Percentiles rank a stretch among this genome's conserved stretches.
These are phyloP conservation scores for Pugionium dolabratum DNA, from an alignment of 345 rosid genomes.

Conservation along the genomic window DNA sequence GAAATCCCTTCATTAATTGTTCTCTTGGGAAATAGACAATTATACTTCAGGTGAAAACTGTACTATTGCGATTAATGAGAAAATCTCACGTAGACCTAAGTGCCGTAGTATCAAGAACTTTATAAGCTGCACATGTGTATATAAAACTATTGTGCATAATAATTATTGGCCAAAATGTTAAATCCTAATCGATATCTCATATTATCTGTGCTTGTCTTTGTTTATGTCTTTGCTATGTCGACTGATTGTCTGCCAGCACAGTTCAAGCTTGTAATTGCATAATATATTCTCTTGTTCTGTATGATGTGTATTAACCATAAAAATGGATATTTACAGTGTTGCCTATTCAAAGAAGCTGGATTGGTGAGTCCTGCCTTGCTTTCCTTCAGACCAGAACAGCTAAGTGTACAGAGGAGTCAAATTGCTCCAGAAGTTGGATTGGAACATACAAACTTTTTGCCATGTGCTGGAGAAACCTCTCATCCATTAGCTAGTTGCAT, in stretches of 20 bases:
- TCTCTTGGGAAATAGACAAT: constrained; percentile 7
- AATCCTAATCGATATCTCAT: constrained; percentile 16
- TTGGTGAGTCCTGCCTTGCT: constrained; percentile 37
- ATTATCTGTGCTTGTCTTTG: not conserved
- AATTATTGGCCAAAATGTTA: constrained; percentile 15
- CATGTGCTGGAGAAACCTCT: constrained; percentile 37
- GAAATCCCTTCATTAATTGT: not conserved
- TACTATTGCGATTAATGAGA: not conserved
- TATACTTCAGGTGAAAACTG: not conserved
- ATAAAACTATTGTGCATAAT: constrained; percentile 15
- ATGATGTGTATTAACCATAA: constrained; percentile 19
- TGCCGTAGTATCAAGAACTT: constrained; percentile 22
- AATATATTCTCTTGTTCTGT: constrained; percentile 3
- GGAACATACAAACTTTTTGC: constrained; percentile 39
- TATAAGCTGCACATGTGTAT: constrained; percentile 14
- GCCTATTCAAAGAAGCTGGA: constrained; percentile 46
- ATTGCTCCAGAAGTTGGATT: constrained; percentile 33
- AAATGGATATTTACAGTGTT: constrained; percentile 40
- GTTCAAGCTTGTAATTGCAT: constrained; percentile 14
- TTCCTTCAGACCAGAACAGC: constrained; percentile 40
- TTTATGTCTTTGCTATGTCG: constrained; percentile 10
- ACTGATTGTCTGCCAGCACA: constrained; percentile 12
- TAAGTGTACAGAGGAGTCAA: constrained; percentile 40
- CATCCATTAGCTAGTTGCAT: constrained; percentile 32
- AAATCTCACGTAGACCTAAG: constrained; percentile 17